phyloP scores from a whole-genome alignment of 1,284 basidiomycete species.

The Malassezia psittaci region DNA sequence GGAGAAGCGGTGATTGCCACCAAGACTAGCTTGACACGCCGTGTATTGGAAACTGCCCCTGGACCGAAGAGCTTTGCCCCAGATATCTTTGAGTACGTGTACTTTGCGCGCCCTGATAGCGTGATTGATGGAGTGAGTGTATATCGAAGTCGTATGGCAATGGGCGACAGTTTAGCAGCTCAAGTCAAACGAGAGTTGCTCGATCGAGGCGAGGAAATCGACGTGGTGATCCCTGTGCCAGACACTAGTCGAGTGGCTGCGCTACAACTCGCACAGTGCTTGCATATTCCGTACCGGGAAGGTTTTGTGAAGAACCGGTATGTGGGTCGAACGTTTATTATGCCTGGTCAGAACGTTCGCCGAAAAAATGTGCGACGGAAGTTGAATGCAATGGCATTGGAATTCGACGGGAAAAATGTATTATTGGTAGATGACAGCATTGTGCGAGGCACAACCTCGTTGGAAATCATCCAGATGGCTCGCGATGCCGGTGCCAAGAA shows the following conservation, averaged over 20 bases:
- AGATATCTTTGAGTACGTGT: constrained; percentile 99
- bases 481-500: constrained; percentile 97
- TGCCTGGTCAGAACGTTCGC: constrained; percentile 79
- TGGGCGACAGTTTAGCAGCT: constrained; percentile 90
- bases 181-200: constrained; percentile 68
- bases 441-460: constrained; percentile 94
- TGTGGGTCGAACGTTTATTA: constrained; percentile 96
- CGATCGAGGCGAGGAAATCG: constrained; percentile 51
- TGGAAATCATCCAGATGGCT: constrained; percentile 98
- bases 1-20: constrained; percentile 94
- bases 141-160: constrained; percentile 94
- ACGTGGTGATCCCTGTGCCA: constrained; percentile 92
- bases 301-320: constrained; percentile 99
- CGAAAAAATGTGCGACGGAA: constrained; percentile 91
- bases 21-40: constrained; percentile 32
- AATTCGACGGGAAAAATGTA: constrained; percentile 85
- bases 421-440: constrained; percentile 97
- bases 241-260: constrained; percentile 95
- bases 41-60: constrained; percentile 28
- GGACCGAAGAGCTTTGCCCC: constrained; percentile 52
- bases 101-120: constrained; percentile 95
- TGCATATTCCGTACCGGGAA: constrained; percentile 85
- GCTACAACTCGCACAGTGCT: constrained; percentile 81
- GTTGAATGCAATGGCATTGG: constrained; percentile 97
- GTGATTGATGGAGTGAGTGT: constrained; percentile 95